Evolutionary conservation across 176 grass and related monocot species (phyloP).

Genomic region (Bromus sterilis): DNA sequence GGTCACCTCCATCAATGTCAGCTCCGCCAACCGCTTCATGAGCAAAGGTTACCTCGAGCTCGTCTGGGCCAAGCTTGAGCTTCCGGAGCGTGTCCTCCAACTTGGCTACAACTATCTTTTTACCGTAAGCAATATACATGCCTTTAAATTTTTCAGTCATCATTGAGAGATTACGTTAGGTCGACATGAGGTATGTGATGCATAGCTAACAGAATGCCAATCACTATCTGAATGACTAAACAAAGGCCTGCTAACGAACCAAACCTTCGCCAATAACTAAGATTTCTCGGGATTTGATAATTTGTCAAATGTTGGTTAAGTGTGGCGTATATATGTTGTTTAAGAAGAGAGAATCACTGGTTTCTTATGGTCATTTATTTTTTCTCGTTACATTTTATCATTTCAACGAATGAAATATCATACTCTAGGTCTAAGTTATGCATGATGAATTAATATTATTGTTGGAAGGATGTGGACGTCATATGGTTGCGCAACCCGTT

Average conservation of each 20-base stretch:
- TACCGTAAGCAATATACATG: constrained; percentile 11
- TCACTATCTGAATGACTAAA: not conserved
- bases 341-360: too few species aligned
- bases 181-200: too few species aligned
- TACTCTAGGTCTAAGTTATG: not conserved
- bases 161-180: too few species aligned
- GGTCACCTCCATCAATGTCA: not conserved
- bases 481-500: constrained; percentile 56
- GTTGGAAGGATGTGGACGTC: constrained; percentile 42
- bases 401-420: not conserved
- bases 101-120: constrained; percentile 66
- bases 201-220: too few species aligned
- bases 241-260: not conserved
- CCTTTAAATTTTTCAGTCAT: too few species aligned
- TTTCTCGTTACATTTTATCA: too few species aligned
- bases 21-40: constrained; percentile 24
- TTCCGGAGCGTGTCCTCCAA: constrained; percentile 41
- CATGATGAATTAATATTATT: not conserved
- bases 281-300: not conserved
- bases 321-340: too few species aligned
- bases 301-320: too few species aligned
- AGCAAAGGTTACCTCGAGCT: constrained; percentile 48
- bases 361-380: too few species aligned
- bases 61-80: constrained; percentile 45
- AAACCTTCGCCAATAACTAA: not conserved